A percentile compares a stretch with the other conserved stretches of the same genome.
phyloP scores from a whole-genome alignment of 2,329 filamentous ascomycete genomes.

The Pyrenophora seminiperda region DNA sequence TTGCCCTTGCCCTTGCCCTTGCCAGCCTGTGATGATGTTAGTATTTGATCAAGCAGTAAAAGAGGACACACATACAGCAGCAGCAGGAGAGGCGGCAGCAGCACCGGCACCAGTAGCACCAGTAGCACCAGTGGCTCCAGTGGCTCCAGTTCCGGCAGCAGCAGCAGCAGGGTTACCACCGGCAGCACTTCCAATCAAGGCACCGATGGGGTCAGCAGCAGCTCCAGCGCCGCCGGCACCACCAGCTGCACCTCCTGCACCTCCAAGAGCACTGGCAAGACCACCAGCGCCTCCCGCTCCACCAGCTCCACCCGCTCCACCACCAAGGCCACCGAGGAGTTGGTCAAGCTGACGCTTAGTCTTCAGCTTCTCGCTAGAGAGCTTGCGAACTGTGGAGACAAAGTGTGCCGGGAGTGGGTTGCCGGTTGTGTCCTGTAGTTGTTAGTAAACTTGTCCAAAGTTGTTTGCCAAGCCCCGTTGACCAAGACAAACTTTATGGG shows the following conservation, averaged over 20 bases:
- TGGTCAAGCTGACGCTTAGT: conserved; percentile 38
- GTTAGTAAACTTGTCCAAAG: not conserved
- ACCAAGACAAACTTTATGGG: not conserved
- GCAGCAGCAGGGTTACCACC: conserved; percentile 1
- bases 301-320: conserved; percentile 11
- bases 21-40: no score
- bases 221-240: conserved; percentile 4
- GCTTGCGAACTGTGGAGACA: conserved; percentile 25
- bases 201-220: conserved; percentile 7
- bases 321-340: conserved; percentile 24
- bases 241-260: conserved; percentile 9
- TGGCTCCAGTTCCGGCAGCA: not conserved
- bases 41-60: no score
- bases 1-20: conserved; percentile 15
- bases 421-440: conserved; percentile 21
- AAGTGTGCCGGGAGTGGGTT: conserved; percentile 32
- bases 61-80: not conserved
- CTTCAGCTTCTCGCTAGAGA: conserved; percentile 27
- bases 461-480: no score
- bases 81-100: conserved; percentile 1
- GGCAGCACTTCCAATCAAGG: conserved; percentile 2
- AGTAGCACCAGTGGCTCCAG: not conserved
- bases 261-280: conserved; percentile 5
- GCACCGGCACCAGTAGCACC: conserved; percentile 2
- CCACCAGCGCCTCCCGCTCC: conserved; percentile 13